Percentiles rank a stretch among this genome's conserved stretches.
phyloP scores from a whole-genome alignment of 305 asterid species.

The Withania somnifera region DNA sequence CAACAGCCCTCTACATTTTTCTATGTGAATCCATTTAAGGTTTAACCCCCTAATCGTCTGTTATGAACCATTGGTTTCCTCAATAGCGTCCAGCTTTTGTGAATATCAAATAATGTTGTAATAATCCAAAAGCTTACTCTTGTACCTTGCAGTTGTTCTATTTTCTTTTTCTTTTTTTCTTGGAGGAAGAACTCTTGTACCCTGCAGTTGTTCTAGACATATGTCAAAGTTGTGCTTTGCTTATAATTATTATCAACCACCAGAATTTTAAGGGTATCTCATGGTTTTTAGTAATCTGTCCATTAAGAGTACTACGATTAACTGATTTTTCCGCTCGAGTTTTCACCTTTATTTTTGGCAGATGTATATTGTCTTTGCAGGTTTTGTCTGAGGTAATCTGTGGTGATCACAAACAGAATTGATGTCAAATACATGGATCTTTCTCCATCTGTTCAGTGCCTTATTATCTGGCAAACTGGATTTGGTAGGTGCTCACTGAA shows the following conservation, averaged over 20 bases:
- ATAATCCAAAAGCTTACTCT: not conserved
- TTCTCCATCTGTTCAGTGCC: not conserved
- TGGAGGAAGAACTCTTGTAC: not conserved
- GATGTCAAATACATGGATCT: not conserved
- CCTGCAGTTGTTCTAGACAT: not conserved
- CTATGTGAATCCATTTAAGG: slow-evolving; percentile 19
- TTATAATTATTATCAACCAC: not conserved
- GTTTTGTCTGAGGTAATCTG: not conserved
- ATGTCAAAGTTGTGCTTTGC: not conserved
- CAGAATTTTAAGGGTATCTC: not conserved
- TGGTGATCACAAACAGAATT: not conserved
- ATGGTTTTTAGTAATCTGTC: not conserved
- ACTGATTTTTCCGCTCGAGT: not conserved
- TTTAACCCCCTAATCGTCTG: slow-evolving; percentile 16
- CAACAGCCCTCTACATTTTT: slow-evolving; percentile 20
- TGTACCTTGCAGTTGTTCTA: not conserved
- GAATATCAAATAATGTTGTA: not conserved
- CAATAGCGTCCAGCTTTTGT: slow-evolving; percentile 13
- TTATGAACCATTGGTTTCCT: slow-evolving; percentile 10
- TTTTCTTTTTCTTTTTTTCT: not conserved
- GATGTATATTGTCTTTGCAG: not conserved
- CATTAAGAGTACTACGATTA: not conserved
- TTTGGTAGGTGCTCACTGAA: not conserved
- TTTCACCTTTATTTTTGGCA: not conserved
- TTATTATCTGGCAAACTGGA: not conserved